phyloP scores from a whole-genome alignment of 345 rosid genomes.

The Citropsis articulata region DNA sequence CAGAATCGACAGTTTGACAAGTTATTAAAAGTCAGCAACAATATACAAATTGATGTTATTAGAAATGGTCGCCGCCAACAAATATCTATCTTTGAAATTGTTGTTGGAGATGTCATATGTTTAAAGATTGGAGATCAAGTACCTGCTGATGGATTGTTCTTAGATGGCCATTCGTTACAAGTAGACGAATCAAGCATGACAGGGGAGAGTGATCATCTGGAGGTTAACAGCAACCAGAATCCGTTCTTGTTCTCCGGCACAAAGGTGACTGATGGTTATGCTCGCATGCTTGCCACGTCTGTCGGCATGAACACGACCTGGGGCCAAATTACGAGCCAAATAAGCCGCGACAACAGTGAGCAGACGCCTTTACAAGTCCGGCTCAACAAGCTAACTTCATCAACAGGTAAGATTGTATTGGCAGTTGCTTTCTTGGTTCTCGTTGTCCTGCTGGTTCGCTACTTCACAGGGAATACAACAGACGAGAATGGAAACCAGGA shows the following conservation, averaged over 20 bases:
- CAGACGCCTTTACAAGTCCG: conserved; percentile 68
- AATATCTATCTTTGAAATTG: conserved; percentile 54
- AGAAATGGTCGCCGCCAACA: conserved; percentile 45
- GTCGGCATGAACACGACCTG: conserved; percentile 74
- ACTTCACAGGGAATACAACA: conserved; percentile 62
- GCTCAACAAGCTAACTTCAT: conserved; percentile 63
- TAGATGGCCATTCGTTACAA: conserved; percentile 43
- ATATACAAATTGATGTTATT: conserved; percentile 49
- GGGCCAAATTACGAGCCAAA: conserved; percentile 78
- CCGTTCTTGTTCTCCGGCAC: conserved; percentile 65
- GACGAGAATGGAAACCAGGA: conserved; percentile 50
- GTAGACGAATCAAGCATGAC: conserved; percentile 73
- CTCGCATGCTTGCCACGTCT: conserved; percentile 57
- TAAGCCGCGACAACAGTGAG: conserved; percentile 38
- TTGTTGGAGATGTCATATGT: conserved; percentile 60
- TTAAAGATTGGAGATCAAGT: conserved; percentile 66
- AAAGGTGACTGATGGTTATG: conserved; percentile 53
- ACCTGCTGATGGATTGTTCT: conserved; percentile 64
- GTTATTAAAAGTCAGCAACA: conserved; percentile 47
- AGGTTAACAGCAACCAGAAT: conserved; percentile 29
- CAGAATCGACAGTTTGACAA: conserved; percentile 53
- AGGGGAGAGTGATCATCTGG: conserved; percentile 51
- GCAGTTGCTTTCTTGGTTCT: conserved; percentile 68
- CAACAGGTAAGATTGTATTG: conserved; percentile 58
- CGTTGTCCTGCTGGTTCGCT: conserved; percentile 51